Base-by-base conservation (phyloP, 2,329 filamentous ascomycete genomes). In the Dendryphion nanum region DNA sequence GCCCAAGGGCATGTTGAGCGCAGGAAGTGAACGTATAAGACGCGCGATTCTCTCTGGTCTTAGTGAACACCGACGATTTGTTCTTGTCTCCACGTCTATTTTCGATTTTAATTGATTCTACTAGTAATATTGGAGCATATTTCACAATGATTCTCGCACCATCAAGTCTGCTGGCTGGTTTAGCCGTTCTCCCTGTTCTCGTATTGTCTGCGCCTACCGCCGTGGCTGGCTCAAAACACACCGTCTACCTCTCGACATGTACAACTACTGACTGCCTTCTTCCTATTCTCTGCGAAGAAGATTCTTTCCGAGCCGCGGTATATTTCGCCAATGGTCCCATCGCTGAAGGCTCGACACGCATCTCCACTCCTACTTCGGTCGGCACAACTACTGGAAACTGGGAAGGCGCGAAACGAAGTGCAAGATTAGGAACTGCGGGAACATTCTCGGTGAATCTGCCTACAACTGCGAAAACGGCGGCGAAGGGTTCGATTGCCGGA, bases 231-330 rank as follows among this genome's bases (percentile, higher is more conserved):
- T 53, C 48, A 30, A 51, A 49, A 30, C 43, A 53, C 35, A 48
- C 45, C 35, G 37, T 38, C 35, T 53, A 51, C 42, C 45, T 53
- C 24, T 29, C 37, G 15, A 31, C 24, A 13, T 53, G 48, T 35
- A 26, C 29, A 5, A 41, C 44, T 6, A 29, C 33, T n/a, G 42
- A 46, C 1, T 52, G 49, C 35, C 41, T 37, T n/a, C 40, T 48
- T 20, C 41, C 40, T 12, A 30, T n/a, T 15, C n/a, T 46, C 30
- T 50, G 47, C 34, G 40, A 48, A 19, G 38, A 37, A 6, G 45
- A 28, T 19, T 33, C 29, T 10, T 21, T 47, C 30, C 33, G 38
- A 12, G 42, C 34, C 17, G 41, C 42, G 6, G 40, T 33, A 8
- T 40, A 40, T 30, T 45, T 46, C 45, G 15, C 34, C 14, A 42